Percentiles rank a stretch among this genome's conserved stretches.
Conservation (phyloP, 2,329 filamentous ascomycete species). For the Alternaria longipes region DNA sequence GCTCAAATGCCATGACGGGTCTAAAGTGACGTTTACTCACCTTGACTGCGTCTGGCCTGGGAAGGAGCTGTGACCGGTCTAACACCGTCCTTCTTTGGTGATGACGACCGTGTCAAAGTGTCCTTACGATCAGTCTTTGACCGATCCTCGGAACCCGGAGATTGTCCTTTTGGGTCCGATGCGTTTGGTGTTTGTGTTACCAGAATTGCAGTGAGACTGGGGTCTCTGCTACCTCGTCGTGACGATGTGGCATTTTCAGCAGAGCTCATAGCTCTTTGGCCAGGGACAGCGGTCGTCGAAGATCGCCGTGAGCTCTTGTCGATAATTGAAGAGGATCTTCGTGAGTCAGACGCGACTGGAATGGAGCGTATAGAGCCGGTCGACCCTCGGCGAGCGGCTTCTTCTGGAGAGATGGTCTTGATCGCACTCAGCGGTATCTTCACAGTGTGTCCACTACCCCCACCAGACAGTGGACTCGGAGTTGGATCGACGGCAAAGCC, state of each 20-base stretch:
- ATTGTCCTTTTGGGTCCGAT: constrained; percentile 35
- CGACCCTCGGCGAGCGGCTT: constrained; percentile 39
- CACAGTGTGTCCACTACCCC: constrained; percentile 23
- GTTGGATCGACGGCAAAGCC: constrained; percentile 40
- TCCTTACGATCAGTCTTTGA: constrained; percentile 43
- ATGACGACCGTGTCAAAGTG: constrained; percentile 37
- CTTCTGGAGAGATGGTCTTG: constrained; percentile 24
- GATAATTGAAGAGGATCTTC: constrained; percentile 41
- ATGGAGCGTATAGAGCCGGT: constrained; percentile 35
- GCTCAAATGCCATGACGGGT: constrained; percentile 20
- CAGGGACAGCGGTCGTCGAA: constrained; percentile 37
- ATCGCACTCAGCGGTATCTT: constrained; percentile 21
- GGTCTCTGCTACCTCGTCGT: constrained; percentile 50
- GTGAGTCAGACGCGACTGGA: constrained; percentile 30
- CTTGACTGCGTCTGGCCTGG: constrained; percentile 43
- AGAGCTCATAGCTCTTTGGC: constrained; percentile 28
- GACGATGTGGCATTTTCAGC: constrained; percentile 48
- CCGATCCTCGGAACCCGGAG: constrained; percentile 23
- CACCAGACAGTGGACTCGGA: constrained; percentile 47
- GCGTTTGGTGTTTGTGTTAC: constrained; percentile 50
- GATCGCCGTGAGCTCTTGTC: constrained; percentile 44
- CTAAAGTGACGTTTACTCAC: constrained; percentile 38
- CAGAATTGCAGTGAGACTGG: constrained; percentile 52
- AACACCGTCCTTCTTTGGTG: constrained; percentile 33
- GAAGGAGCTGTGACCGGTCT: constrained; percentile 50